phyloP scores from a whole-genome alignment of 176 grass and related monocot species.

The Urochloa ruziziensis region DNA sequence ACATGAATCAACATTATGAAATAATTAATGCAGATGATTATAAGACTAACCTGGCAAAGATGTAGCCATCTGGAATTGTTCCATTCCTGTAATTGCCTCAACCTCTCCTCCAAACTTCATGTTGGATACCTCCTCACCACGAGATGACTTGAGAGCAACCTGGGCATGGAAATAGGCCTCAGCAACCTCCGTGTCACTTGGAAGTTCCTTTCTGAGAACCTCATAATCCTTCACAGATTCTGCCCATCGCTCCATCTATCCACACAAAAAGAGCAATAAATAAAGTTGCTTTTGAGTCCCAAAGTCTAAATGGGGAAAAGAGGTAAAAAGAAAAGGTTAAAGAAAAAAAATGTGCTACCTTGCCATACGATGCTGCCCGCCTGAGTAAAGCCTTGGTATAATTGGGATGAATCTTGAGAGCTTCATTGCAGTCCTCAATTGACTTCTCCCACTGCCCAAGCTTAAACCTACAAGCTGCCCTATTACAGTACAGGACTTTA shows the following conservation, averaged over 20 bases:
- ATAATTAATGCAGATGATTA: background rate
- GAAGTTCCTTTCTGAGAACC: constrained; percentile 76
- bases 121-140: constrained; percentile 81
- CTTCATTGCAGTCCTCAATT: constrained; percentile 93
- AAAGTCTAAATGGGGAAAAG: constrained; percentile 8
- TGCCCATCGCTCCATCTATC: constrained; percentile 78
- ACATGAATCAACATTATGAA: background rate
- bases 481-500: constrained; percentile 89
- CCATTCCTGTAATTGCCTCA: constrained; percentile 72
- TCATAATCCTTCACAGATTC: constrained; percentile 91
- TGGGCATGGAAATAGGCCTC: constrained; percentile 91
- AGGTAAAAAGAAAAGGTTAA: background rate
- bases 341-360: constrained; percentile 42
- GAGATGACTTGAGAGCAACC: constrained; percentile 83
- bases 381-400: constrained; percentile 96
- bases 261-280: constrained; percentile 35
- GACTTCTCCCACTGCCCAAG: constrained; percentile 91
- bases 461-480: constrained; percentile 90
- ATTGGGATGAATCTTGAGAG: constrained; percentile 83
- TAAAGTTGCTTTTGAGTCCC: background rate
- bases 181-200: constrained; percentile 76
- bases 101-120: constrained; percentile 95
- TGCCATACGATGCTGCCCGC: constrained; percentile 81
- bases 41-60: constrained; percentile 77
- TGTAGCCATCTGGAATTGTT: constrained; percentile 81